Conservation (phyloP, 1,284 basidiomycete species). For the Moesziomyces aphidis region DNA sequence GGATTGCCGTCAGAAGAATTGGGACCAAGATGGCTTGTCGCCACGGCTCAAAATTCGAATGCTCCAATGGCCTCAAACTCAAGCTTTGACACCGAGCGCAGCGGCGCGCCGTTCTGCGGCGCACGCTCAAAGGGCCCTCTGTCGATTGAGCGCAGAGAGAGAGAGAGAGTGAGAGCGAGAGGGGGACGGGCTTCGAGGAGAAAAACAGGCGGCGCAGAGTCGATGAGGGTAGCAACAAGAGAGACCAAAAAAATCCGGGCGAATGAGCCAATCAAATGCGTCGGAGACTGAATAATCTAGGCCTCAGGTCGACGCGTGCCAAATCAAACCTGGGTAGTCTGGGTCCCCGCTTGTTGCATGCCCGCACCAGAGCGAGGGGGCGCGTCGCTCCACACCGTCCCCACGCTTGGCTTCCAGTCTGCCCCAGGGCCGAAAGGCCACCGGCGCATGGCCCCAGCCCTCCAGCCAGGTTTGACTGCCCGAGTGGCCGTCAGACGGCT, state of each 20-base stretch:
- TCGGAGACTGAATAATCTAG: constrained; percentile 30
- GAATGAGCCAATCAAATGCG: constrained; percentile 12
- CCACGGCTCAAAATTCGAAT: too few relatives aligned
- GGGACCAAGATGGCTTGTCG: too few relatives aligned
- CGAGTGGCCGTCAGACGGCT: not conserved
- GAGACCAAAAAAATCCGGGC: not conserved
- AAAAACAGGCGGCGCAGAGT: not conserved
- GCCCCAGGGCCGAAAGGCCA: not conserved
- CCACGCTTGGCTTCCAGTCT: not conserved
- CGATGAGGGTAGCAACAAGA: not conserved
- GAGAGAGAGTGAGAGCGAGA: too few relatives aligned
- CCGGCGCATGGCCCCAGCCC: not conserved
- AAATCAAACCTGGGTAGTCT: constrained; percentile 12
- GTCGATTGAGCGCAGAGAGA: too few relatives aligned
- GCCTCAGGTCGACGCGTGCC: constrained; percentile 12
- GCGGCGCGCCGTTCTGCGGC: not conserved
- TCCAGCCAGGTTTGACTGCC: not conserved
- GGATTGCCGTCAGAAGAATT: too few relatives aligned
- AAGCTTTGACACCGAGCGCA: not conserved
- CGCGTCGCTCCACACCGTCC: constrained; percentile 1
- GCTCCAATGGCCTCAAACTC: not conserved
- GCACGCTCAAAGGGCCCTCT: not conserved
- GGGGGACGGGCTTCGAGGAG: too few relatives aligned
- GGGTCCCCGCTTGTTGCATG: constrained; percentile 19
- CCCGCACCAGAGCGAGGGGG: not conserved